Evolutionary conservation across 2,329 filamentous ascomycete species (phyloP).

Genomic region (Blumeriella jaapii): DNA sequence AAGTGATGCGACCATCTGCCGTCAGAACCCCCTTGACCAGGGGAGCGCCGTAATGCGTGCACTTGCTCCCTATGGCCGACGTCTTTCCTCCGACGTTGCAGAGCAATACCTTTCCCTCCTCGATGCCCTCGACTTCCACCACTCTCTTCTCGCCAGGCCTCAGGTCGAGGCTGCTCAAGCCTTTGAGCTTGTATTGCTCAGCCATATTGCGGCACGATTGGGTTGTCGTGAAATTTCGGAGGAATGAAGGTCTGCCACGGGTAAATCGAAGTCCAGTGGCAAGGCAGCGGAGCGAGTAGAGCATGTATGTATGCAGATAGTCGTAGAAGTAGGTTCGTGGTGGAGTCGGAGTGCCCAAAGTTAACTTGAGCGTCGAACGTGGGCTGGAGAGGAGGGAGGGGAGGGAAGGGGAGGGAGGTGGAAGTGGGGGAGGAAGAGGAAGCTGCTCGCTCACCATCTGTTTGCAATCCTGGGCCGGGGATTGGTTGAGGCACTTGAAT

Average conservation of each 20-base stretch:
- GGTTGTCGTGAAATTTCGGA: conserved; percentile 7
- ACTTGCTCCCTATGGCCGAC: conserved; percentile 72
- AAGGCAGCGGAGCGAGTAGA: conserved; percentile 4
- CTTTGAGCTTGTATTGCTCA: conserved; percentile 62
- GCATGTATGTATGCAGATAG: conserved; percentile 2
- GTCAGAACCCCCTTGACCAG: conserved; percentile 77
- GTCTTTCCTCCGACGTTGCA: conserved; percentile 66
- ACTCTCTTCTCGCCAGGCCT: conserved; percentile 77
- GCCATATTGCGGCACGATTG: conserved; percentile 27
- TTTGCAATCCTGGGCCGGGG: no score
- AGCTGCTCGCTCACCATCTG: no score
- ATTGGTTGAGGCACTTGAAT: no score
- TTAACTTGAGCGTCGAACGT: no score
- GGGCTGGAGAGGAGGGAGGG: no score
- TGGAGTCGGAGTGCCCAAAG: not conserved
- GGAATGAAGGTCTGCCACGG: conserved; percentile 9
- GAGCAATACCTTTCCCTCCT: conserved; percentile 75
- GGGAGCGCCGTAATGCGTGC: conserved; percentile 87
- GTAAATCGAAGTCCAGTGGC: conserved; percentile 10
- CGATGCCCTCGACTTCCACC: conserved; percentile 80
- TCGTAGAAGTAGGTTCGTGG: no score
- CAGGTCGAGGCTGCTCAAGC: conserved; percentile 60
- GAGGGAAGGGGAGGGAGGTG: no score
- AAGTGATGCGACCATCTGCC: conserved; percentile 72
- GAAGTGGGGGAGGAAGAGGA: no score